These are phyloP conservation scores for Stemphylium lycopersici DNA, from an alignment of 2,329 filamentous ascomycete species.

Conservation along the genomic window DNA sequence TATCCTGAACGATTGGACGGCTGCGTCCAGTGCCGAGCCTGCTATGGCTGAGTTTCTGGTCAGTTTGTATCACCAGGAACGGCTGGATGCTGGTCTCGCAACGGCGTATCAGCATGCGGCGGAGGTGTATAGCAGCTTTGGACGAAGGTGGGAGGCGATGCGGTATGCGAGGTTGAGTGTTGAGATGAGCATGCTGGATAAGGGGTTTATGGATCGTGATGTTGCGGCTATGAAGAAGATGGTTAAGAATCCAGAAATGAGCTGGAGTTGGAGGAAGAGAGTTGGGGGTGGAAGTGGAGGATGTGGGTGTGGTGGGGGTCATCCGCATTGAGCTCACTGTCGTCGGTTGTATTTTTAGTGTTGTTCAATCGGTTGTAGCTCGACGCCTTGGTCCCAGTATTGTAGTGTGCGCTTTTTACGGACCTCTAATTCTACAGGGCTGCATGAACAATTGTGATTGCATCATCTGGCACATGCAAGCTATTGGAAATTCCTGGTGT, in stretches of 20 bases:
- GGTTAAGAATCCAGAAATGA: conserved; percentile 33
- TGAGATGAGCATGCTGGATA: conserved; percentile 39
- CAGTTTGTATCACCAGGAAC: conserved; percentile 46
- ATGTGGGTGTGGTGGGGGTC: no score
- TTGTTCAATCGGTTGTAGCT: no score
- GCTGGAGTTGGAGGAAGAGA: conserved; percentile 45
- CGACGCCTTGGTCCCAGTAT: no score
- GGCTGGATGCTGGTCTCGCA: conserved; percentile 45
- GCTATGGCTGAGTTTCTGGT: conserved; percentile 47
- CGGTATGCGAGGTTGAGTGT: conserved; percentile 37
- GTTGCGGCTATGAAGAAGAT: conserved; percentile 37
- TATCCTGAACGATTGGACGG: conserved; percentile 38
- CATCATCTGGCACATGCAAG: no score
- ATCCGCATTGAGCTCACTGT: no score
- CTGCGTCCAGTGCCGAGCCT: conserved; percentile 30
- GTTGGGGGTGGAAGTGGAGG: conserved; percentile 10
- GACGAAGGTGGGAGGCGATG: conserved; percentile 37
- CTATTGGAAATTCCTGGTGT: no score
- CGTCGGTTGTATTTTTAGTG: no score
- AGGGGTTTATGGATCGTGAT: conserved; percentile 37
- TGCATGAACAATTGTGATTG: no score
- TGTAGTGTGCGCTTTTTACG: no score
- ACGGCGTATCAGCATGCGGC: conserved; percentile 50
- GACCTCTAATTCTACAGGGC: no score
- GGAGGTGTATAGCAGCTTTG: conserved; percentile 47